These are phyloP conservation scores for Picochlorum costavermella DNA, from an alignment of 139 green algal genomes.

Conservation along the genomic window DNA sequence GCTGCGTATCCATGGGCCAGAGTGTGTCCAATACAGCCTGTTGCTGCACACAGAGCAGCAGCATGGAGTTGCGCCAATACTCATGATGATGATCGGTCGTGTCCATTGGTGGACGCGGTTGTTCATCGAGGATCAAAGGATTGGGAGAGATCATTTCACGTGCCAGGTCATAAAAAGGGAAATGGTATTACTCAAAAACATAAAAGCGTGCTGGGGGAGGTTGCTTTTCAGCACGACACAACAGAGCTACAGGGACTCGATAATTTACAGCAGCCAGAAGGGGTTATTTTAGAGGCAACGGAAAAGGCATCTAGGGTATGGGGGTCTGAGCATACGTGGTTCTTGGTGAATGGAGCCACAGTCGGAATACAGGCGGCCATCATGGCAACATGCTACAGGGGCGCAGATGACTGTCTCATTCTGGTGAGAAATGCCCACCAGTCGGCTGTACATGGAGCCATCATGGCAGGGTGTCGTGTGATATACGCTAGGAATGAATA, in stretches of 20 bases:
- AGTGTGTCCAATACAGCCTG: no score
- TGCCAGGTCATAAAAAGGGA: constrained; percentile 73
- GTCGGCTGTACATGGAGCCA: constrained; percentile 62
- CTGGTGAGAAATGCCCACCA: constrained; percentile 78
- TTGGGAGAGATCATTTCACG: constrained; percentile 55
- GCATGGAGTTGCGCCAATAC: no score
- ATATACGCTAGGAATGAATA: constrained; percentile 31
- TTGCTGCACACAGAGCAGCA: no score
- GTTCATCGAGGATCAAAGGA: constrained; percentile 17
- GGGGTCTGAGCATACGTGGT: constrained; percentile 66
- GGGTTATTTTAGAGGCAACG: constrained; percentile 68
- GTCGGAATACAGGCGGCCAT: constrained; percentile 65
- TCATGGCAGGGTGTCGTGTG: constrained; percentile 46
- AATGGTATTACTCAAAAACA: constrained; percentile 17
- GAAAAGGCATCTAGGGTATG: constrained; percentile 54
- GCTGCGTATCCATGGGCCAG: no score
- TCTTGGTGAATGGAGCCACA: constrained; percentile 88
- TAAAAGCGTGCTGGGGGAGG: constrained; percentile 1
- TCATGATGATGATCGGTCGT: no score
- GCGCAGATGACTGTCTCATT: constrained; percentile 42
- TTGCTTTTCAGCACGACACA: constrained; percentile 49
- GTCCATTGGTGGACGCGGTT: constrained; percentile 46
- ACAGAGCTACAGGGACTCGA: constrained; percentile 81
- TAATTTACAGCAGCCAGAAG: constrained; percentile 58
- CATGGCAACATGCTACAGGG: constrained; percentile 45